A percentile compares a stretch with the other conserved stretches of the same genome.
phyloP scores from a whole-genome alignment of 129 eudicot species.

The Mikania micrantha region DNA sequence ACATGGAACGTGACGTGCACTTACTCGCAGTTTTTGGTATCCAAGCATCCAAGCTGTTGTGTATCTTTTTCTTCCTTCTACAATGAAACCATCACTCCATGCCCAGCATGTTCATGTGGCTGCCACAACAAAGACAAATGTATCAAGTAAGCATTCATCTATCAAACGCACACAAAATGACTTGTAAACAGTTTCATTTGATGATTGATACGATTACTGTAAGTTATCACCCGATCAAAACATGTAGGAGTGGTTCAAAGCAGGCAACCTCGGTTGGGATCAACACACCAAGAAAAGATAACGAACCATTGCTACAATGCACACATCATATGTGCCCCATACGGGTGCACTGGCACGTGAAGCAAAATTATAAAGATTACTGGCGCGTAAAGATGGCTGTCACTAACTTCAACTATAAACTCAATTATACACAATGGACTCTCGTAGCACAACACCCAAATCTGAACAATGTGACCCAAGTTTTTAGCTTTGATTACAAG shows the following conservation, averaged over 20 bases:
- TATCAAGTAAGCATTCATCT: slow-evolving; percentile 39
- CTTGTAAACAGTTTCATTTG: neutral
- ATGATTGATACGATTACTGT: neutral
- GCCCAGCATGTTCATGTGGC: slow-evolving; percentile 81
- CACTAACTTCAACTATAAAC: slow-evolving; percentile 68
- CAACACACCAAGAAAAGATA: slow-evolving; percentile 71
- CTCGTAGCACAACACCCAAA: slow-evolving; percentile 86
- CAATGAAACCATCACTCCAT: slow-evolving; percentile 69
- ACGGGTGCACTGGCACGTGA: slow-evolving; percentile 85
- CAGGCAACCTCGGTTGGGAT: slow-evolving; percentile 38
- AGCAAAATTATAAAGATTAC: slow-evolving; percentile 69
- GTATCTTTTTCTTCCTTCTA: slow-evolving; percentile 82
- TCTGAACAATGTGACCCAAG: slow-evolving; percentile 84
- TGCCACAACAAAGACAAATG: slow-evolving; percentile 66
- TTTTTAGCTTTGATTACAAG: slow-evolving; percentile 83
- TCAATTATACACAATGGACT: slow-evolving; percentile 79
- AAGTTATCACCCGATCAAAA: too few species aligned
- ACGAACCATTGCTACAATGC: slow-evolving; percentile 66
- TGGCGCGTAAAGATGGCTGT: slow-evolving; percentile 78
- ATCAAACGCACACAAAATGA: neutral
- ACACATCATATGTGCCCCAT: slow-evolving; percentile 90
- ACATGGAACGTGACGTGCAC: slow-evolving; percentile 91
- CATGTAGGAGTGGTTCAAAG: slow-evolving; percentile 55
- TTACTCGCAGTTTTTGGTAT: slow-evolving; percentile 59
- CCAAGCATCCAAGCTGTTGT: slow-evolving; percentile 58